Percentiles rank a stretch among this genome's conserved stretches.
Conservation (phyloP, 2,329 filamentous ascomycete genomes). For the Fusarium abutilonis region DNA sequence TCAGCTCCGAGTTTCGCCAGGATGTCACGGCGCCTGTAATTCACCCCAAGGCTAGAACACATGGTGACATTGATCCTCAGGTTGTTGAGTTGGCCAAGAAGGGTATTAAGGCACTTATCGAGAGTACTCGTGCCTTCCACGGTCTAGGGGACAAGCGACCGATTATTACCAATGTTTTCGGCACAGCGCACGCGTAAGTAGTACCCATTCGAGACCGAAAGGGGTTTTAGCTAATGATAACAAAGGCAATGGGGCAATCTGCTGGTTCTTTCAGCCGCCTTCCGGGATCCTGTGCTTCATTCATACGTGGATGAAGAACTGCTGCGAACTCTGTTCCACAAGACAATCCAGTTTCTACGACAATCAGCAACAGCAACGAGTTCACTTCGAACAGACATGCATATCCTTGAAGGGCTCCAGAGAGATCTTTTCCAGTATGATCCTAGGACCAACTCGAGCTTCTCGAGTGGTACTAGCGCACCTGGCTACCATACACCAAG, state of each 20-base stretch:
- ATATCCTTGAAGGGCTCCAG: constrained; percentile 71
- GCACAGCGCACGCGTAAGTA: constrained; percentile 93
- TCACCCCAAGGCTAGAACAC: constrained; percentile 49
- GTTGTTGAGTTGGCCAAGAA: constrained; percentile 65
- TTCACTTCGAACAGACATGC: constrained; percentile 76
- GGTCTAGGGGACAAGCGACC: constrained; percentile 70
- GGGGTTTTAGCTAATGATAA: constrained; percentile 21
- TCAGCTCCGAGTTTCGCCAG: constrained; percentile 50
- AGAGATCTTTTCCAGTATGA: constrained; percentile 56
- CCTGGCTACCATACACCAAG: constrained; percentile 43
- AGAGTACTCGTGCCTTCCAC: constrained; percentile 86
- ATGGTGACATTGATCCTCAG: constrained; percentile 55
- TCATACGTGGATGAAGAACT: constrained; percentile 64
- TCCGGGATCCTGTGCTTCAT: constrained; percentile 70
- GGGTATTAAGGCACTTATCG: constrained; percentile 79
- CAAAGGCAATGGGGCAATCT: constrained; percentile 95
- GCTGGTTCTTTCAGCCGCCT: constrained; percentile 86
- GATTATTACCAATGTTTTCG: constrained; percentile 95
- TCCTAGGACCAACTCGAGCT: constrained; percentile 51
- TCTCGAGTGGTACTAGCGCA: constrained; percentile 54
- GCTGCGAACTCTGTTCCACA: constrained; percentile 70
- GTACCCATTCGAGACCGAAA: not conserved
- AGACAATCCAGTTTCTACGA: constrained; percentile 80
- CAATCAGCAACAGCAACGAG: constrained; percentile 77
- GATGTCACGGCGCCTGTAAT: constrained; percentile 53